phyloP scores from a whole-genome alignment of 2,329 filamentous ascomycete species.

The Sporothrix euskadiensis region DNA sequence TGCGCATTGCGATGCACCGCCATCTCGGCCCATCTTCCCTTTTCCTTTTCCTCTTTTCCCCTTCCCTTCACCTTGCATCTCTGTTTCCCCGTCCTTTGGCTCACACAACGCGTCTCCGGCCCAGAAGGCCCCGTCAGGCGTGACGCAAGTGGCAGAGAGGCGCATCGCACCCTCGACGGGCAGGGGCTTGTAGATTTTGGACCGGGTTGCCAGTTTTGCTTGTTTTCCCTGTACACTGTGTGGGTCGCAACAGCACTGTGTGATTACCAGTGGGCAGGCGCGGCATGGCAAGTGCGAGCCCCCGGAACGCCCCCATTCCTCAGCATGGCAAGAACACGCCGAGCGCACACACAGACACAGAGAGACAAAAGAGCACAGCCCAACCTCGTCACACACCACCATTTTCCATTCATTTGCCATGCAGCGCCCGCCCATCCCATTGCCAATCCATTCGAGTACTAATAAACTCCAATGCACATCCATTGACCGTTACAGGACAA shows the following conservation, averaged over 20 bases:
- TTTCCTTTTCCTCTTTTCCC: background rate
- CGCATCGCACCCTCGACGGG: background rate
- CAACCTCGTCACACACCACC: slow-evolving; percentile 7
- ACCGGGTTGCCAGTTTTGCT: background rate
- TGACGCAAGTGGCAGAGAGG: slow-evolving; percentile 22
- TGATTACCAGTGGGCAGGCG: slow-evolving; percentile 17
- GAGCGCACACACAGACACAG: background rate
- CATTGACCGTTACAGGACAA: background rate
- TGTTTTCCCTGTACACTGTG: background rate
- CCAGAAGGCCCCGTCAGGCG: background rate
- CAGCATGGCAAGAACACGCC: slow-evolving; percentile 6
- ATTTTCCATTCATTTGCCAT: slow-evolving; percentile 6
- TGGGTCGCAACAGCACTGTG: slow-evolving; percentile 5
- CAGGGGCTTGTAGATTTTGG: slow-evolving; percentile 15
- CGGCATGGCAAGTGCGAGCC: slow-evolving; percentile 14
- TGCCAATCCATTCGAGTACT: background rate
- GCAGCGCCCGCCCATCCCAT: background rate
- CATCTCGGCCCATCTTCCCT: background rate
- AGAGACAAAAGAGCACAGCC: background rate
- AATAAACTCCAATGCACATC: background rate
- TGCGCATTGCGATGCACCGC: background rate
- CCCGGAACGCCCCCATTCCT: slow-evolving; percentile 14
- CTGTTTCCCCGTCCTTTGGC: background rate
- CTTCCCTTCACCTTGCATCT: background rate
- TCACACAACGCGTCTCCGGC: slow-evolving; percentile 15